Evolutionary conservation across 2,329 filamentous ascomycete genomes (phyloP).

Genomic region (Grosmannia huntii): DNA sequence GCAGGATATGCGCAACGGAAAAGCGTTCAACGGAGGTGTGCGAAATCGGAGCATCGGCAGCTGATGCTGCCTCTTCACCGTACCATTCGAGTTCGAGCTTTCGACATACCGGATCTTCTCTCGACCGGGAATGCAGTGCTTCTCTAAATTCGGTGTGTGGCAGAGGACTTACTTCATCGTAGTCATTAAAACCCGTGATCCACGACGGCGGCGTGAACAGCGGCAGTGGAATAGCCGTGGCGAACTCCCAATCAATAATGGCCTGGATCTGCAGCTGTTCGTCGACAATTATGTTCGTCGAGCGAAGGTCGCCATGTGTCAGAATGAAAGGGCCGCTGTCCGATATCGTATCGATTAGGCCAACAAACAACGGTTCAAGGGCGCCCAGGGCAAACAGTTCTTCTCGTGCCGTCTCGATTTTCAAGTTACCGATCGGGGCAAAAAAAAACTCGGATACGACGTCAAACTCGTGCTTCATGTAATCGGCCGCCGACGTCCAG

Average conservation of each 20-base stretch:
- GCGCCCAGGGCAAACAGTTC: constrained; percentile 11
- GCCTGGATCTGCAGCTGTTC: constrained; percentile 13
- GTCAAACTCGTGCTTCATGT: constrained; percentile 2
- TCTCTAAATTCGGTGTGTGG: constrained; percentile 1
- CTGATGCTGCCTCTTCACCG: neutral
- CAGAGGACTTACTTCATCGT: neutral
- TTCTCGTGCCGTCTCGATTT: constrained; percentile 9
- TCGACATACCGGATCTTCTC: neutral
- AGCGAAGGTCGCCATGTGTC: constrained; percentile 13
- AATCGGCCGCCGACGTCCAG: constrained; percentile 1
- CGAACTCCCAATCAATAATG: constrained; percentile 18
- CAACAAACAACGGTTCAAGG: constrained; percentile 3
- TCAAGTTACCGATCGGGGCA: constrained; percentile 5
- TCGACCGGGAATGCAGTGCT: neutral
- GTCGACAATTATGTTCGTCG: constrained; percentile 17
- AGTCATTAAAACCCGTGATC: constrained; percentile 8
- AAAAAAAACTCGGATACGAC: constrained; percentile 4
- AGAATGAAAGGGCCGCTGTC: constrained; percentile 12
- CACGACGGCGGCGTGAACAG: constrained; percentile 10
- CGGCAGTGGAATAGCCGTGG: constrained; percentile 6
- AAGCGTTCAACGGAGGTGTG: neutral
- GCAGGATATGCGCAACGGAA: neutral
- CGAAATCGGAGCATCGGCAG: neutral
- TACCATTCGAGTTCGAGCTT: constrained; percentile 3
- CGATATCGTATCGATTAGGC: neutral